phyloP scores from a whole-genome alignment of 306 rosid species.

The Hippophae gyantsensis region DNA sequence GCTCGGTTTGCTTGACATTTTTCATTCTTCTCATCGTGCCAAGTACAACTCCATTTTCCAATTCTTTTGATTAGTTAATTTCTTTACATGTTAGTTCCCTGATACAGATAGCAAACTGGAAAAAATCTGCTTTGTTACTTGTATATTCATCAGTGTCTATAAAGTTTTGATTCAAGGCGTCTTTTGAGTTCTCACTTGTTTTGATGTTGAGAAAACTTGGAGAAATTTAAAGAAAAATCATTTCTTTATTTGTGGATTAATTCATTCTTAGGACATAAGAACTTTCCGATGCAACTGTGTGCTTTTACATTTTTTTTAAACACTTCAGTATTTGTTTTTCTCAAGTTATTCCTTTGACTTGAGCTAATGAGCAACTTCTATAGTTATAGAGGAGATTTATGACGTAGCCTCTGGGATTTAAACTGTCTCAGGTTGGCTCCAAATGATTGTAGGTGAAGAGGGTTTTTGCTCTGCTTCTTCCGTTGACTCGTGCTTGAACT shows the following conservation, averaged over 20 bases:
- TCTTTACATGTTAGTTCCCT: too few species aligned
- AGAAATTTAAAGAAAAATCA: neutral
- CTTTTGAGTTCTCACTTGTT: neutral
- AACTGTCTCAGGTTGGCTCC: slow-evolving; percentile 41
- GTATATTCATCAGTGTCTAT: too few species aligned
- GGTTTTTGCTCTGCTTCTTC: slow-evolving; percentile 79
- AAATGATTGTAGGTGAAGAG: slow-evolving; percentile 31
- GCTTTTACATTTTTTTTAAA: neutral
- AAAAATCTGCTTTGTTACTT: too few species aligned
- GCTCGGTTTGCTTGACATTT: slow-evolving; percentile 1
- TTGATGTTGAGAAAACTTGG: slow-evolving; percentile 5
- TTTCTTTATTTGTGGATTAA: neutral
- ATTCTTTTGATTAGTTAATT: too few species aligned
- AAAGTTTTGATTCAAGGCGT: too few species aligned
- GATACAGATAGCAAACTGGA: too few species aligned
- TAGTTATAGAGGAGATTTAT: neutral
- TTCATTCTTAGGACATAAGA: neutral
- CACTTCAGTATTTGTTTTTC: neutral
- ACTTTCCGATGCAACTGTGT: neutral
- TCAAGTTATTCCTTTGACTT: neutral
- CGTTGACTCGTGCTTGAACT: slow-evolving; percentile 19
- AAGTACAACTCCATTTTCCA: slow-evolving; percentile 12
- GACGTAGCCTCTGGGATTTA: slow-evolving; percentile 6
- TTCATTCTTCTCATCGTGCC: slow-evolving; percentile 20
- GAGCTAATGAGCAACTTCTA: slow-evolving; percentile 7